Evolutionary conservation across 1,284 basidiomycete species (phyloP), one percentile per base, ranked within the genome.

Genomic region (Tremellales sp.): DNA sequence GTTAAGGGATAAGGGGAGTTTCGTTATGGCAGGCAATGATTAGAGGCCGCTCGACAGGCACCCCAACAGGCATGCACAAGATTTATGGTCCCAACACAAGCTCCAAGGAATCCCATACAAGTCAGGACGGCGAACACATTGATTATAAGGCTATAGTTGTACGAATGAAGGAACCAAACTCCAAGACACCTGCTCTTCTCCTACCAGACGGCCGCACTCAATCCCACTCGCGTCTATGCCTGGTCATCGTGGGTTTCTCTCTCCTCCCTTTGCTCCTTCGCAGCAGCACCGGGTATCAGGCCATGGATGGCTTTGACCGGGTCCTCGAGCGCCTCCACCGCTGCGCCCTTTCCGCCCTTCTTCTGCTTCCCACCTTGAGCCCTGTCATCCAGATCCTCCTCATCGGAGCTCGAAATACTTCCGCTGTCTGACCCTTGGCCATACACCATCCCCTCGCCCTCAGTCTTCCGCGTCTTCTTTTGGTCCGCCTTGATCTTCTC

Each of bases 401-500:
- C 59, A 33, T 66, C 59, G 2, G 58, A 61, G 13, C 55, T 60
- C 24, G 58, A 61, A 33, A 67, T 63, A 39, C 56, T 54, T 27
- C 54, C 56, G 16, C 55, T 58, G 14, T 49, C 40, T 16, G 41
- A 45, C 22, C 45, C 47, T 47, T 64, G 62, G 4, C 62, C 64
- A 54, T 50, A 64, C 3, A 63, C 58, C 47, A 54, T 50, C 34
- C 55, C 40, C 22, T 62, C 54, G 16, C 60, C 64, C 46, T 65
- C 63, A 43, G 57, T 53, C 40, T 51, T 45, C 54, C 65, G 62
- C n/a, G 44, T 42, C 48, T 62, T 53, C 41, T 45, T 54, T 42
- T 69, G 66, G 19, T 57, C 50, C 40, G 63, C 55, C 55, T 71
- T 71, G 46, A 67, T 65, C 57, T 66, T 57, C 29, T 58, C 50